Conservation (phyloP, 2,329 filamentous ascomycete species). For the Fusarium marasasianum region DNA sequence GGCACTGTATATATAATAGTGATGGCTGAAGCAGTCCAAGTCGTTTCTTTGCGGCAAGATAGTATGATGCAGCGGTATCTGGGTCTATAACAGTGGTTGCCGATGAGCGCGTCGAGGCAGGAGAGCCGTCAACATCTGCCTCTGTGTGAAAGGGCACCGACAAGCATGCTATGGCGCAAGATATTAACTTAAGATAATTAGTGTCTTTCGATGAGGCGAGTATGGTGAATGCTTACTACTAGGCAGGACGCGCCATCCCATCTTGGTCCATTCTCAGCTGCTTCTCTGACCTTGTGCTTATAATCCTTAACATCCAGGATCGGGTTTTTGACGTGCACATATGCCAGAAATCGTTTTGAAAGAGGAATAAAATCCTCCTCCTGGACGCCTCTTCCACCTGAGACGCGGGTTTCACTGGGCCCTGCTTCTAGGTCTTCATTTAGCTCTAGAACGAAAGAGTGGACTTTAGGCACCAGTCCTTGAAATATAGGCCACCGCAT, state of each 20-base stretch:
- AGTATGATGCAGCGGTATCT: not conserved
- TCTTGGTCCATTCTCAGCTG: not conserved
- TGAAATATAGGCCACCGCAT: not conserved
- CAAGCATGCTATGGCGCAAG: not conserved
- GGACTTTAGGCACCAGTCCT: not conserved
- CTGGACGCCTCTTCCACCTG: not conserved
- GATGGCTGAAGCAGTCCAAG: not conserved
- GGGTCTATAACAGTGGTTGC: not conserved
- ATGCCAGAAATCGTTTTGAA: not conserved
- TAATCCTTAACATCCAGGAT: not conserved
- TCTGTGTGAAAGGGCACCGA: not conserved
- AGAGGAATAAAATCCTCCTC: not conserved
- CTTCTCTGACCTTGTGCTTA: not conserved
- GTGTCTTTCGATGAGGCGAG: accelerated
- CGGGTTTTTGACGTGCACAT: not conserved
- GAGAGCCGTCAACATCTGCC: not conserved
- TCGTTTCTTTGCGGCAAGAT: not conserved
- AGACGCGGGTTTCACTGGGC: not conserved
- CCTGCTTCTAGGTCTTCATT: not conserved
- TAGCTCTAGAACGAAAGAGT: not conserved
- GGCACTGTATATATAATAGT: not conserved
- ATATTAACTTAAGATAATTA: not conserved
- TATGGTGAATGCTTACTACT: not conserved
- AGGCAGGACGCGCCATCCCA: not conserved
- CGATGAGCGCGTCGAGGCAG: not conserved